Evolutionary conservation across 306 rosid genomes (phyloP), one percentile per base, ranked within the genome.

Genomic region (Fagus crenata): DNA sequence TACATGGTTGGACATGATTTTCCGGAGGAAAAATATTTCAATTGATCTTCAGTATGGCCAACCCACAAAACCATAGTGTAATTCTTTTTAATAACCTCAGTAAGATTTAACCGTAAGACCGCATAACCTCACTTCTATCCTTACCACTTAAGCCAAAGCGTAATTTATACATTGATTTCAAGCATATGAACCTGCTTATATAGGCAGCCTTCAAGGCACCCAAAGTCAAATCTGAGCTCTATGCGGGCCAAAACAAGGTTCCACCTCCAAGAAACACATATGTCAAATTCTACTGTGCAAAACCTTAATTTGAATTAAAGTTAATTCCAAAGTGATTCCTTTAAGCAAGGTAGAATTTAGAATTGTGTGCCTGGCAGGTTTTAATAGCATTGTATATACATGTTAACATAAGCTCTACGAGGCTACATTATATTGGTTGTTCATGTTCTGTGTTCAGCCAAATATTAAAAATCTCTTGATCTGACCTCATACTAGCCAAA

Each of bases 11-110:
- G 64, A 40, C 71, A 61, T 71, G 69, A 33, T 51, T 12, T 51
- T 37, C 70, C 51, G 72, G 53, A 77, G 54, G 46, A 63, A 55
- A 22, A 79, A 54, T 18, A 33, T 32, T 46, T 46, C 13, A 46
- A 46, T 46, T 12, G 51, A 61, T 61, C 35, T 61, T 59, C 36
- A 59, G 65, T 12, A 59, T 9, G 13, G 13, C 8, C 65, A 59
- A 2, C 65, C 65, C 65, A 59, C 35, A 31, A 59, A 59, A 28
- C 37, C 35, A 31, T 9, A 59, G 65, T 28, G 65, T 3, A 2
- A 22, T 59, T 28, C 15, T 4, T 31, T 59, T 31, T 2, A 6
- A 3, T 58, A 3, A 18, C 13, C 9, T 22, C 31, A 0, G 28
- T 59, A 28, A 59, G 17, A 59, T 59, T 31, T 59, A 59, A 28